These are phyloP conservation scores for Emericellopsis cladophorae DNA, from an alignment of 2,329 filamentous ascomycete species.

Conservation along the genomic window DNA sequence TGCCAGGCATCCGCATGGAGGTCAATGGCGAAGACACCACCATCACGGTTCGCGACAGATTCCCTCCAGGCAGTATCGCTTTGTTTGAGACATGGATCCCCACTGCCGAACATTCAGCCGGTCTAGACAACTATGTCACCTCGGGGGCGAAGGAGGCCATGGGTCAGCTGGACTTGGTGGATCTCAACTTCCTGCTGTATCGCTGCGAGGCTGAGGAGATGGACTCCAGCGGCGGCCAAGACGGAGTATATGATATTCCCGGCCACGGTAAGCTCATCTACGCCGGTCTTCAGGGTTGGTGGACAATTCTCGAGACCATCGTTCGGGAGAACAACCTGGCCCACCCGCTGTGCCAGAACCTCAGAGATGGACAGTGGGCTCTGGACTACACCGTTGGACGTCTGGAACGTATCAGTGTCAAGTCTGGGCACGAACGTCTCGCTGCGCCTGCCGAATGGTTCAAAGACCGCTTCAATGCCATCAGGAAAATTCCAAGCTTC, in stretches of 20 bases:
- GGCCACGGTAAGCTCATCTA: conserved; percentile 78
- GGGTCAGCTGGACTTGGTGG: conserved; percentile 57
- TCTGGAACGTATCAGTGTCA: conserved; percentile 58
- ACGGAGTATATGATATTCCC: conserved; percentile 85
- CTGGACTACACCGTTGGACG: conserved; percentile 77
- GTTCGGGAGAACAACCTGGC: conserved; percentile 83
- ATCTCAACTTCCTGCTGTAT: conserved; percentile 87
- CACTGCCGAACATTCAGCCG: conserved; percentile 67
- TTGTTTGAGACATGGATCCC: conserved; percentile 96
- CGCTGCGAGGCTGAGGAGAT: conserved; percentile 80
- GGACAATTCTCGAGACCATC: conserved; percentile 78
- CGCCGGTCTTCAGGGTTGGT: conserved; percentile 96
- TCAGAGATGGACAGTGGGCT: conserved; percentile 85
- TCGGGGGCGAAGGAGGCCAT: conserved; percentile 72
- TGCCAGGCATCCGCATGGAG: conserved; percentile 64
- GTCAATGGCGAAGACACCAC: conserved; percentile 60
- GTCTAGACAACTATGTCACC: conserved; percentile 77
- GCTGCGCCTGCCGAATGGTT: conserved; percentile 64
- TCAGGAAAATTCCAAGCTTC: conserved; percentile 77
- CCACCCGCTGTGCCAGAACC: conserved; percentile 85
- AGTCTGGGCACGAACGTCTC: conserved; percentile 49
- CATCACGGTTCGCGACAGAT: conserved; percentile 69
- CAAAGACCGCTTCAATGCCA: conserved; percentile 70
- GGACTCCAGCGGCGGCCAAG: conserved; percentile 63
- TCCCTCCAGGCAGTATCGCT: conserved; percentile 88